Conservation (phyloP, 352 stramenopile species). For the Peronospora destructor region DNA sequence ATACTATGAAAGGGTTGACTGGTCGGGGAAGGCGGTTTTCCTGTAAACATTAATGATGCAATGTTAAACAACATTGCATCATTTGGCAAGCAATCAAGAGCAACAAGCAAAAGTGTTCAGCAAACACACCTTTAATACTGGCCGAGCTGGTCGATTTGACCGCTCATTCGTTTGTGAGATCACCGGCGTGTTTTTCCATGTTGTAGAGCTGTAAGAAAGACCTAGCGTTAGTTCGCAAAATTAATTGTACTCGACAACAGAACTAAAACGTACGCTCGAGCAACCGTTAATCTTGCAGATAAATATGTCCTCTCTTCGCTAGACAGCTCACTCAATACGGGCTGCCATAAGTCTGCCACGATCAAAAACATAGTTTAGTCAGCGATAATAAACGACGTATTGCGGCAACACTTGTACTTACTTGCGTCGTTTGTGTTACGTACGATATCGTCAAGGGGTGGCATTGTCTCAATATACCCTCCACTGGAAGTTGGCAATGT, state of each 20-base stretch:
- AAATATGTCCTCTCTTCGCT: constrained; percentile 66
- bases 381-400: not conserved
- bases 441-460: constrained; percentile 45
- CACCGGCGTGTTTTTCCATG: constrained; percentile 32
- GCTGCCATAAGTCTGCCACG: constrained; percentile 54
- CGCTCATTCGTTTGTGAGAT: constrained; percentile 23
- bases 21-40: constrained; percentile 49
- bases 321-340: constrained; percentile 60
- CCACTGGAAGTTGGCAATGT: constrained; percentile 16
- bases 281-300: constrained; percentile 33
- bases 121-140: constrained; percentile 23
- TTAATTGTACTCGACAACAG: not conserved
- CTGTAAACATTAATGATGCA: constrained; percentile 15
- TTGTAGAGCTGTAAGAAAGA: constrained; percentile 31
- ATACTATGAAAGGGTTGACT: constrained; percentile 82
- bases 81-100: not conserved
- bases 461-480: constrained; percentile 51
- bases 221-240: not conserved
- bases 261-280: constrained; percentile 30
- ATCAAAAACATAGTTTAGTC: not conserved
- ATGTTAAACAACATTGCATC: constrained; percentile 3
- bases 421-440: constrained; percentile 39
- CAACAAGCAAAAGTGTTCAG: not conserved
- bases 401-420: constrained; percentile 8
- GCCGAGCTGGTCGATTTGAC: constrained; percentile 23